Conservation (phyloP, 1,139 yeast genomes). For the Nakaseomyces nivariensis region DNA sequence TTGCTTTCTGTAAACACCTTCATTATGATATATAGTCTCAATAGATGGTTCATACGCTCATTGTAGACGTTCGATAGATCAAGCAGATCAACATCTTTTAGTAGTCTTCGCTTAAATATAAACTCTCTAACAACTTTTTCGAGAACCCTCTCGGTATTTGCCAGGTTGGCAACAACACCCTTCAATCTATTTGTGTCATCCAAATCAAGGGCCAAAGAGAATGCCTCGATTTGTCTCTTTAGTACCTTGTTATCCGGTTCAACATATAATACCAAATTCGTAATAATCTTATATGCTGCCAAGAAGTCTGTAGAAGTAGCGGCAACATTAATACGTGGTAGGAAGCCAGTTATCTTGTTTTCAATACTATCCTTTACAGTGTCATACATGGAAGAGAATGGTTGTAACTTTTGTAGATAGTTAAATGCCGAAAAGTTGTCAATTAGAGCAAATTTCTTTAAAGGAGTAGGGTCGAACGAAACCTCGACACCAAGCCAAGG, state of each 20-base stretch:
- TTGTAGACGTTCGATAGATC: slow-evolving; percentile 28
- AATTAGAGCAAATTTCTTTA: slow-evolving; percentile 48
- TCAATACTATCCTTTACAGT: slow-evolving; percentile 30
- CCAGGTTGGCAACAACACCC: slow-evolving; percentile 44
- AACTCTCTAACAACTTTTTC: slow-evolving; percentile 37
- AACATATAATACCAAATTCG: slow-evolving; percentile 56
- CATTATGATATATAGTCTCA: slow-evolving; percentile 29
- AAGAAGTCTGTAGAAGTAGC: slow-evolving; percentile 70
- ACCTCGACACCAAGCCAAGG: slow-evolving; percentile 77
- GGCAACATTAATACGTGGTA: slow-evolving; percentile 59
- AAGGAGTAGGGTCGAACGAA: slow-evolving; percentile 58
- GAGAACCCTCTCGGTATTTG: slow-evolving; percentile 41
- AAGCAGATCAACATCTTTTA: slow-evolving; percentile 29
- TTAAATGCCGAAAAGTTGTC: slow-evolving; percentile 55
- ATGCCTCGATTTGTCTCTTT: slow-evolving; percentile 52
- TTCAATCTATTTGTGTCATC: slow-evolving; percentile 51
- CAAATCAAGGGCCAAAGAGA: slow-evolving; percentile 60
- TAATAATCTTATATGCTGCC: slow-evolving; percentile 51
- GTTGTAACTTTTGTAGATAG: slow-evolving; percentile 38
- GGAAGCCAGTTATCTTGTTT: slow-evolving; percentile 44
- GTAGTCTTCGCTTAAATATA: slow-evolving; percentile 24
- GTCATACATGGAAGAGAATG: slow-evolving; percentile 22
- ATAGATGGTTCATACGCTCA: slow-evolving; percentile 24
- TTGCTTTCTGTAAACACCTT: slow-evolving; percentile 26
- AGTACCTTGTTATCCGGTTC: slow-evolving; percentile 52